These are phyloP conservation scores for Beta lomatogona DNA, from an alignment of 179 eudicot species.

Conservation along the genomic window DNA sequence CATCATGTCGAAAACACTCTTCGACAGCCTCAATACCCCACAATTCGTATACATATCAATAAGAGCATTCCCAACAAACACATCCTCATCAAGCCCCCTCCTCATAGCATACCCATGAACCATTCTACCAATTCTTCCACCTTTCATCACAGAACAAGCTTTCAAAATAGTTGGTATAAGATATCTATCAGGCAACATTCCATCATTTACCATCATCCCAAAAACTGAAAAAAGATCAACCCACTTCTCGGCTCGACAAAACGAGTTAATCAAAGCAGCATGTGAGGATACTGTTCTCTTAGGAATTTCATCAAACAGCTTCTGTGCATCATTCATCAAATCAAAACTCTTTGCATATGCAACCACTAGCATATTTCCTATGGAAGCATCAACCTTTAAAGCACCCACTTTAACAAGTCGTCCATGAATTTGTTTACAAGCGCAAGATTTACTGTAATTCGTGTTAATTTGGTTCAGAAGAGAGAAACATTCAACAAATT, in stretches of 20 bases:
- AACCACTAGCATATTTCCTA: slow-evolving; percentile 44
- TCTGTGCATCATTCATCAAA: slow-evolving; percentile 49
- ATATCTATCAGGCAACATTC: slow-evolving; percentile 50
- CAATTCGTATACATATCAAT: slow-evolving; percentile 57
- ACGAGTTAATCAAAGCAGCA: slow-evolving; percentile 51
- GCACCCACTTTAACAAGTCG: slow-evolving; percentile 40
- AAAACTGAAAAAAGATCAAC: slow-evolving; percentile 43
- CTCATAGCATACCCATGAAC: slow-evolving; percentile 54
- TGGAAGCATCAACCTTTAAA: slow-evolving; percentile 20
- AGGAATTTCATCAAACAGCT: slow-evolving; percentile 57
- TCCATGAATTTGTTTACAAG: slow-evolving; percentile 53
- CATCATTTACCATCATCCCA: slow-evolving; percentile 49
- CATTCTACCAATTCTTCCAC: slow-evolving; percentile 47
- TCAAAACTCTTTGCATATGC: slow-evolving; percentile 29
- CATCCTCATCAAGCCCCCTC: slow-evolving; percentile 39
- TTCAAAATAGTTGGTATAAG: slow-evolving; percentile 56
- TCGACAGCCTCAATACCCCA: slow-evolving; percentile 41
- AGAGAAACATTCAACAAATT: slow-evolving; percentile 26
- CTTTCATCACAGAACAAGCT: slow-evolving; percentile 43
- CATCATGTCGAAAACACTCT: slow-evolving; percentile 54
- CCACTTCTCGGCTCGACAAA: slow-evolving; percentile 46
- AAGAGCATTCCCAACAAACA: slow-evolving; percentile 54
- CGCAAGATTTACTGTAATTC: slow-evolving; percentile 15
- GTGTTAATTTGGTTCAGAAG: slow-evolving; percentile 24
- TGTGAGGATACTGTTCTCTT: slow-evolving; percentile 37